Percentiles rank a stretch among this genome's conserved stretches.
Evolutionary conservation across 352 stramenopile genomes (phyloP).

Genomic region (Phytopythium oedochilum): DNA sequence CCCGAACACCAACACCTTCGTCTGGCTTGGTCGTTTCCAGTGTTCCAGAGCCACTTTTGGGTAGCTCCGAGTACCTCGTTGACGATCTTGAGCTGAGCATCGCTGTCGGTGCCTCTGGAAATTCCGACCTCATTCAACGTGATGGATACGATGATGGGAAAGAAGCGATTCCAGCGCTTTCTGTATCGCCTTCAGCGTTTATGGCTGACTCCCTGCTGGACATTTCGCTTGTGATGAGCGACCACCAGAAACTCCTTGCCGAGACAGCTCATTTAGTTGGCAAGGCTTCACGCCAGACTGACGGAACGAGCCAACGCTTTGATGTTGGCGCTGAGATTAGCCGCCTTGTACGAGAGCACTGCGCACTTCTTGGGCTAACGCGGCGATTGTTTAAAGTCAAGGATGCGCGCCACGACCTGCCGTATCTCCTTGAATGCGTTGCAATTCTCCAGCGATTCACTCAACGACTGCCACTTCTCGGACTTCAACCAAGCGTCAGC

Average conservation of each 20-base stretch:
- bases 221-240: constrained; percentile 76
- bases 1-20: constrained; percentile 26
- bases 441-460: constrained; percentile 41
- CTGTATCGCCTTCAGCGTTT: constrained; percentile 16
- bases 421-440: constrained; percentile 45
- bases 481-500: neutral
- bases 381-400: constrained; percentile 45
- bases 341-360: constrained; percentile 50
- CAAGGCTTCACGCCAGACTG: constrained; percentile 25
- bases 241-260: constrained; percentile 56
- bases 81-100: constrained; percentile 15
- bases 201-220: constrained; percentile 58
- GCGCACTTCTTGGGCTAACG: constrained; percentile 38
- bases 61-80: neutral
- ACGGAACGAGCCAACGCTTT: neutral
- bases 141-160: neutral
- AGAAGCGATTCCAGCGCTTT: neutral
- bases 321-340: constrained; percentile 48
- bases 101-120: neutral
- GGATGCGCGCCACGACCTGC: constrained; percentile 42
- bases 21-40: neutral
- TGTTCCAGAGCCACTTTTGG: neutral
- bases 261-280: constrained; percentile 42
- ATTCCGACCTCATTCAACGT: neutral
- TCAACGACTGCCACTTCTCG: constrained; percentile 24